Evolutionary conservation across 108 stramenopile species (phyloP).

Genomic region (Cylindrotheca closterium): DNA sequence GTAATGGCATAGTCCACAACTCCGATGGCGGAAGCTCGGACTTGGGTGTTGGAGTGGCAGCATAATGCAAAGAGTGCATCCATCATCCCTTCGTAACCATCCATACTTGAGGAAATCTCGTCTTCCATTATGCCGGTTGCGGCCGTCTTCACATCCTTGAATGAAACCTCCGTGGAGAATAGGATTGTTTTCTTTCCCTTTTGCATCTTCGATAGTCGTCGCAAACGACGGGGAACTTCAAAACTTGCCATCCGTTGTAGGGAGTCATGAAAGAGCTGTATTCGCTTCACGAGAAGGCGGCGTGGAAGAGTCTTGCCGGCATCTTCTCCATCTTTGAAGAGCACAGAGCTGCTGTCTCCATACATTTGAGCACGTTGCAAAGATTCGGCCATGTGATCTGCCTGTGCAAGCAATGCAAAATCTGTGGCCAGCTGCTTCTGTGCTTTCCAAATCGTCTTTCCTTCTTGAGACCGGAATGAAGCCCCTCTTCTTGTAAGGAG

Average conservation of each 20-base stretch:
- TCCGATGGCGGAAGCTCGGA: conserved; percentile 71
- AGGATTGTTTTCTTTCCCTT: conserved; percentile 30
- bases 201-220: conserved; percentile 24
- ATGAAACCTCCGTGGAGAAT: conserved; percentile 25
- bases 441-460: conserved; percentile 75
- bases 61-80: conserved; percentile 81
- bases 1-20: conserved; percentile 79
- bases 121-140: conserved; percentile 7
- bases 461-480: conserved; percentile 55
- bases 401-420: conserved; percentile 56
- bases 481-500: conserved; percentile 73
- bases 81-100: conserved; percentile 70
- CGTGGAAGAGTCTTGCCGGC: conserved; percentile 76
- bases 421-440: conserved; percentile 78
- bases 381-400: conserved; percentile 52
- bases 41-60: conserved; percentile 85
- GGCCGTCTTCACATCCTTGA: conserved; percentile 12
- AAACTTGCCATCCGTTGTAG: conserved; percentile 72
- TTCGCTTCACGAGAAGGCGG: conserved; percentile 66
- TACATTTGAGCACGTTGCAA: conserved; percentile 46
- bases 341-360: conserved; percentile 24
- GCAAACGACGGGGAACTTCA: conserved; percentile 70
- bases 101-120: conserved; percentile 29
- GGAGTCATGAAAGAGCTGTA: conserved; percentile 65
- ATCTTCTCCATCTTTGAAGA: conserved; percentile 87